Conservation (phyloP, 306 rosid genomes). For the Begonia loranthoides region DNA sequence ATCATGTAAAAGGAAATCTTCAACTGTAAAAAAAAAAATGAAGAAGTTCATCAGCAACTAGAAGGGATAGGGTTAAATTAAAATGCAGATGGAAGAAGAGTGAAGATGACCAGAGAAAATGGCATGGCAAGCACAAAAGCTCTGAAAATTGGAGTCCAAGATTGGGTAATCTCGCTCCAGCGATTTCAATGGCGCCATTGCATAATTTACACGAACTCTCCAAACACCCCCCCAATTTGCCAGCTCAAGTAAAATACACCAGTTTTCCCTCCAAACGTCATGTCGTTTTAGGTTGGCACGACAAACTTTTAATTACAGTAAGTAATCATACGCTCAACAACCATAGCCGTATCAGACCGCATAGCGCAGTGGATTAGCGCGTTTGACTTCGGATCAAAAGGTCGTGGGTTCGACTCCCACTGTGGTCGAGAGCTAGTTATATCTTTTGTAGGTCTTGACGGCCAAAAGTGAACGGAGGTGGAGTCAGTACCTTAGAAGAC, state of each 20-base stretch:
- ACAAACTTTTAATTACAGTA: too few relatives aligned
- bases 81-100: background rate
- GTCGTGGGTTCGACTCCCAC: constrained; percentile 20
- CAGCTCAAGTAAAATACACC: too few relatives aligned
- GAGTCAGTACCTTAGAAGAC: too few relatives aligned
- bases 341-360: too few relatives aligned
- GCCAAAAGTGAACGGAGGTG: too few relatives aligned
- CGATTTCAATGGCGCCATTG: constrained; percentile 38
- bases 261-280: too few relatives aligned
- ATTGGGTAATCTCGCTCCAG: constrained; percentile 23
- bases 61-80: background rate
- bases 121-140: constrained; percentile 27
- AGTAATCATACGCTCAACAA: too few relatives aligned
- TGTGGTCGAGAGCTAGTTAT: constrained; percentile 3
- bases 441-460: background rate
- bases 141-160: constrained; percentile 25
- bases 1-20: constrained; percentile 64
- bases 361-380: constrained; percentile 22
- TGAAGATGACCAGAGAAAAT: constrained; percentile 24
- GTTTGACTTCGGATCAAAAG: constrained; percentile 17
- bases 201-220: too few relatives aligned
- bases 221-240: too few relatives aligned
- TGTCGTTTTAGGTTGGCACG: too few relatives aligned
- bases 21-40: constrained; percentile 25
- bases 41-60: background rate